Percentiles rank a stretch among this genome's conserved stretches.
These are phyloP conservation scores for Piper betle DNA, from an alignment of 164 flowering plant genomes.

Conservation along the genomic window DNA sequence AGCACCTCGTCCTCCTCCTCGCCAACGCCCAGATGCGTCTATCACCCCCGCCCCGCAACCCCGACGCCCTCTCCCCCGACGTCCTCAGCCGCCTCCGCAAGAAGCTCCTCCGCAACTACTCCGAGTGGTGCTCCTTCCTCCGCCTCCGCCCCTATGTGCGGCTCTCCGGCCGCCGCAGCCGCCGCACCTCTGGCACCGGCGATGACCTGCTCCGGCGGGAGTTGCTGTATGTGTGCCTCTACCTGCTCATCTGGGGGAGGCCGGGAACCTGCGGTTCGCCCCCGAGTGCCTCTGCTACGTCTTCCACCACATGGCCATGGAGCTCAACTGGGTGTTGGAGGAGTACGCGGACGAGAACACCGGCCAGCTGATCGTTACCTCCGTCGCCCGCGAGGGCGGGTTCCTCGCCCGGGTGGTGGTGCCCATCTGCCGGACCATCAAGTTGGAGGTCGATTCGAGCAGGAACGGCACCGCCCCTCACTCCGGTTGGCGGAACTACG, in stretches of 20 bases:
- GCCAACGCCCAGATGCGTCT: constrained; percentile 92
- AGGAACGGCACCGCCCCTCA: constrained; percentile 76
- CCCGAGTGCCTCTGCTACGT: constrained; percentile 86
- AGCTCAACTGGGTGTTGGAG: constrained; percentile 54
- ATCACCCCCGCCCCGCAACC: constrained; percentile 36
- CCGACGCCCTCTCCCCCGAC: constrained; percentile 37
- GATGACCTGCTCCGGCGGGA: constrained; percentile 29
- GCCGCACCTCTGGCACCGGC: neutral
- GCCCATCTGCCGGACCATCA: constrained; percentile 8
- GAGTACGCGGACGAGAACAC: constrained; percentile 55
- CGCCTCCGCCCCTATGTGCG: constrained; percentile 29
- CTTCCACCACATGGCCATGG: constrained; percentile 73
- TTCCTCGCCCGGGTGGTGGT: constrained; percentile 7
- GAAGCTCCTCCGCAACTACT: constrained; percentile 57
- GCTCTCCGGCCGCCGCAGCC: constrained; percentile 15
- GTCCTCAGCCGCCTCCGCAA: constrained; percentile 53
- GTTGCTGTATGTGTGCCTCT: constrained; percentile 43
- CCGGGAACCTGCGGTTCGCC: constrained; percentile 64
- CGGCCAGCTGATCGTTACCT: constrained; percentile 6
- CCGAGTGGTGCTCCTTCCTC: constrained; percentile 71
- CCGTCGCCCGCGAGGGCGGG: constrained; percentile 8
- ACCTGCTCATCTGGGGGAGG: constrained; percentile 81
- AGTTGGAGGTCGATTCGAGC: constrained; percentile 52
- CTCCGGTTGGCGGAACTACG: constrained; percentile 92
- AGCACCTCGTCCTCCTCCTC: constrained; percentile 81